phyloP scores from a whole-genome alignment of 169 alveolate species.

The Cryptosporidium felis region DNA sequence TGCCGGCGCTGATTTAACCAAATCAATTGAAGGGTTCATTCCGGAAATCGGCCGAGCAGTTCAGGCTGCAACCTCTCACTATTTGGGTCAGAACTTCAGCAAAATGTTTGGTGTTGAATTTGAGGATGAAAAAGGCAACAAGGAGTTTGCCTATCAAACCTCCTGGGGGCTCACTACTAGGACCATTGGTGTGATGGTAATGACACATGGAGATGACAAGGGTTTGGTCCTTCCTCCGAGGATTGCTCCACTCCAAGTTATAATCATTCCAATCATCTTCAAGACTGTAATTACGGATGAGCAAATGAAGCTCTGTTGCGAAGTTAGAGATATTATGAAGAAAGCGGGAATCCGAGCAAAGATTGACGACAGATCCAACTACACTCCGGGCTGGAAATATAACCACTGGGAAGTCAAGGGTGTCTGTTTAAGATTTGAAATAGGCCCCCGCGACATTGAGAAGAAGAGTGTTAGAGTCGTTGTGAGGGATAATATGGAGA shows the following conservation, averaged over 20 bases:
- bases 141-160: constrained; percentile 93
- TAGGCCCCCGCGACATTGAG: constrained; percentile 96
- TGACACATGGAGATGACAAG: constrained; percentile 97
- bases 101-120: constrained; percentile 96
- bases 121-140: constrained; percentile 91
- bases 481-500: constrained; percentile 87
- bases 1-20: constrained; percentile 99
- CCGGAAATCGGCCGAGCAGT: constrained; percentile 99
- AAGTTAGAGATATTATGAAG: constrained; percentile 30
- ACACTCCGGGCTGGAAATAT: constrained; percentile 99
- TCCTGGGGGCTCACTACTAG: constrained; percentile 99
- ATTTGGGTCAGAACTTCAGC: constrained; percentile 98
- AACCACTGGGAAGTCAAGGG: constrained; percentile 99
- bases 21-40: constrained; percentile 95
- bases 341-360: constrained; percentile 75
- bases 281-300: constrained; percentile 78
- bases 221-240: constrained; percentile 98
- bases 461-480: constrained; percentile 88
- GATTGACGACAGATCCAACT: constrained; percentile 90
- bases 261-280: constrained; percentile 92
- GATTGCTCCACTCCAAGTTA: constrained; percentile 95
- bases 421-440: constrained; percentile 97
- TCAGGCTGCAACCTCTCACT: constrained; percentile 98
- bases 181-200: constrained; percentile 92
- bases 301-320: constrained; percentile 72